Evolutionary conservation across 345 rosid species (phyloP), one percentile per base, ranked within the genome.

Genomic region (Dipteronia sinensis): DNA sequence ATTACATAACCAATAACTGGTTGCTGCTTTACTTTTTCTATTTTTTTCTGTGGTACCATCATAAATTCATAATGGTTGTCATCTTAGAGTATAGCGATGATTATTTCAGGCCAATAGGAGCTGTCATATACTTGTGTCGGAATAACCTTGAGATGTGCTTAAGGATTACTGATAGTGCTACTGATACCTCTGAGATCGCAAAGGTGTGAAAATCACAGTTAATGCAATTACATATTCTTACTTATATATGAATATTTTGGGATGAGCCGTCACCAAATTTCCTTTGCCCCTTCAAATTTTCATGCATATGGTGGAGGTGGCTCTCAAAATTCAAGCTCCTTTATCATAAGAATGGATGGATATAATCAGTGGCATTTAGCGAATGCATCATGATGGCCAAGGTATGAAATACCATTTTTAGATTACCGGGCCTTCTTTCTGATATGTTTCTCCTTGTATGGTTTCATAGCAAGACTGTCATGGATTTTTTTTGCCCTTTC

Each of bases 251-350:
- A 56, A 47, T 61, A 56, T 71, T 22, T 68, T 55, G 47, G 19
- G 55, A 27, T 62, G 31, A 59, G 61, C 42, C 17, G 25, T 40
- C 20, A 71, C 7, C 42, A 7, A 47, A 70, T 69, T 47, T 10
- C 31, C 64, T 71, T 78, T 66, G 17, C 3, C 61, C 67, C 56
- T 71, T 49, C 49, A 13, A 82, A 74, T 69, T 38, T 83, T 85
- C 83, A 93, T 98, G 99, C 93, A 65, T 93, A 93, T 80, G 99
- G 96, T 22, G 99, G 96, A 75, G 97, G 99, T 69, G 94, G 97
- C 77, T 74, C 87, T 23, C 83, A 78, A 3, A 66, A 85, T 75
- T 93, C 97, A 65, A 95, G 96, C 80, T 93, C 98, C 61, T 93
- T 95, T 70, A 88, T 92, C 40, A 93, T 92, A 81, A 91, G 95